Conservation (phyloP, 768 basidiomycete genomes). For the Vishniacozyma victoriae region DNA sequence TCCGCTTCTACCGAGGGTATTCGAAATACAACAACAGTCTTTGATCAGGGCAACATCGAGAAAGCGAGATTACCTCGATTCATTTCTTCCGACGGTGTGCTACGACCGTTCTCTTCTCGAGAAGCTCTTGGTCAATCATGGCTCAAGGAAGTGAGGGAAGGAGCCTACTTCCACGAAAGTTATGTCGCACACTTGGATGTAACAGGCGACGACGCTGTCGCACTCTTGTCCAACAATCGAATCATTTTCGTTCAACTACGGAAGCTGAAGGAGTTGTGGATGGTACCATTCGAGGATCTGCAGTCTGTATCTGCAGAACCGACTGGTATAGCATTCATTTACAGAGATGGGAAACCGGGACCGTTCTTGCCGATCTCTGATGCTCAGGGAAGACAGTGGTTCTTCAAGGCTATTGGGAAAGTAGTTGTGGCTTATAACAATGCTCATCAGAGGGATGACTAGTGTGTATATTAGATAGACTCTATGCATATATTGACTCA, state of each 20-base stretch:
- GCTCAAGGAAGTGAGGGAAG: slow-evolving; percentile 80
- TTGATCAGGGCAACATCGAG: slow-evolving; percentile 84
- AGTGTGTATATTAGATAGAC: no score
- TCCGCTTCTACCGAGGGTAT: slow-evolving; percentile 95
- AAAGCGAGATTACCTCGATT: slow-evolving; percentile 82
- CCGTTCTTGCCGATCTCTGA: slow-evolving; percentile 51
- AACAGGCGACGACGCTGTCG: slow-evolving; percentile 64
- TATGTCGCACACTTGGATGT: slow-evolving; percentile 89
- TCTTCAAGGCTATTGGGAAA: slow-evolving; percentile 48
- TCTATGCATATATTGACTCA: no score
- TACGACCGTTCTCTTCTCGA: slow-evolving; percentile 81
- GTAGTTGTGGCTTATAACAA: slow-evolving; percentile 41
- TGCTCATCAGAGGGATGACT: slow-evolving; percentile 36
- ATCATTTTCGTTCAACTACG: slow-evolving; percentile 80
- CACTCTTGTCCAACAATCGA: slow-evolving; percentile 63
- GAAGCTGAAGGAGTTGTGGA: slow-evolving; percentile 82
- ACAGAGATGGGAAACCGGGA: slow-evolving; percentile 56
- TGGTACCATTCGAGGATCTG: slow-evolving; percentile 77
- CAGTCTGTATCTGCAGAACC: slow-evolving; percentile 85
- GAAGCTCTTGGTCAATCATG: slow-evolving; percentile 93
- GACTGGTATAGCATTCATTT: slow-evolving; percentile 73
- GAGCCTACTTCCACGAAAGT: slow-evolving; percentile 70
- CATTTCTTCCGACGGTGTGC: slow-evolving; percentile 76
- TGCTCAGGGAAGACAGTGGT: slow-evolving; percentile 45
- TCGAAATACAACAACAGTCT: slow-evolving; percentile 96